phyloP scores from a whole-genome alignment of 208 protist species.

The Trichomonas tenax region DNA sequence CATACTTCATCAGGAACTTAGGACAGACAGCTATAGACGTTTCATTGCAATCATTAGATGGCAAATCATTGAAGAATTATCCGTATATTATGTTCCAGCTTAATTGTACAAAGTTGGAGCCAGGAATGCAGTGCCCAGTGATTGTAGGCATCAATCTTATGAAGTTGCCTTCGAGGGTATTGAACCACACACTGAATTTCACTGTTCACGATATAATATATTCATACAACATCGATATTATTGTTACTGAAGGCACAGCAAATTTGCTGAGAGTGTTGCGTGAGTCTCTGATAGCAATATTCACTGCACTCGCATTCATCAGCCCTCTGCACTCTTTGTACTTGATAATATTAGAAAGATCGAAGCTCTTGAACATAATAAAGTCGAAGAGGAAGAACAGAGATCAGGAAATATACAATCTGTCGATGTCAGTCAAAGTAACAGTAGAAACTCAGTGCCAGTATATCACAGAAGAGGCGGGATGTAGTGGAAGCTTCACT shows the following conservation, averaged over 20 bases:
- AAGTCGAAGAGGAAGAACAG: neutral
- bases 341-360: neutral
- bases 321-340: neutral
- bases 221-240: neutral
- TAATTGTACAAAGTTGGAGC: neutral
- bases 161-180: neutral
- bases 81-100: neutral
- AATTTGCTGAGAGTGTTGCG: neutral
- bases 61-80: neutral
- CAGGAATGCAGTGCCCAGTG: neutral
- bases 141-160: neutral
- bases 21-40: neutral
- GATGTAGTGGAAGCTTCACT: neutral
- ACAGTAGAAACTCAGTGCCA: neutral
- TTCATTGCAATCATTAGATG: neutral
- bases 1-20: neutral
- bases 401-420: neutral
- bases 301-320: neutral
- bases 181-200: neutral
- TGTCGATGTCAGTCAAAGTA: neutral
- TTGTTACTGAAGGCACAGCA: neutral
- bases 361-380: neutral
- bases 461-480: neutral
- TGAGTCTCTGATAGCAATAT: neutral
- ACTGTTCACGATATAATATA: neutral